Percentiles rank a stretch among this genome's conserved stretches.
Conservation (phyloP, 2,329 filamentous ascomycete species). For the Mycogone perniciosa region DNA sequence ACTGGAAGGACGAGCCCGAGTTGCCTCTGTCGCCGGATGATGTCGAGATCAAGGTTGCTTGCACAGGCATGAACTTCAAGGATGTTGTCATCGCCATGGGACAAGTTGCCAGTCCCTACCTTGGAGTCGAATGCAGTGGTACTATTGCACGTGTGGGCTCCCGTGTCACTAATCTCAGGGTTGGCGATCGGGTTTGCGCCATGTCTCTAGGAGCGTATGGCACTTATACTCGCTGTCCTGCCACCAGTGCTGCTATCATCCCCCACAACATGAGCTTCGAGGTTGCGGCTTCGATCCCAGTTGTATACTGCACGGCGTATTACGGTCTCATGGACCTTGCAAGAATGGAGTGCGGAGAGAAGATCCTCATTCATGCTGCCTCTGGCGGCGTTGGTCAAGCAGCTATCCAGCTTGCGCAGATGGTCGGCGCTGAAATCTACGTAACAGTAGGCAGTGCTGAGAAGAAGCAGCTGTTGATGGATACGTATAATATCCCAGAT, state of each 20-base stretch:
- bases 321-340: conserved; percentile 34
- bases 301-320: conserved; percentile 37
- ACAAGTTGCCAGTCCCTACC: conserved; percentile 27
- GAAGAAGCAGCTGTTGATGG: conserved; percentile 31
- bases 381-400: conserved; percentile 35
- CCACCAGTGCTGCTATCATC: conserved; percentile 30
- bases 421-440: conserved; percentile 35
- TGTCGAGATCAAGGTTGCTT: conserved; percentile 38
- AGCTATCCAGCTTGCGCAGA: conserved; percentile 32
- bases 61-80: conserved; percentile 39
- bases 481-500: conserved; percentile 31
- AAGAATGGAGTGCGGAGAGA: conserved; percentile 31
- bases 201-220: conserved; percentile 30
- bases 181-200: conserved; percentile 68
- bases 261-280: conserved; percentile 31
- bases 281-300: conserved; percentile 33
- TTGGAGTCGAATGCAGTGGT: conserved; percentile 37
- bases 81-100: conserved; percentile 41
- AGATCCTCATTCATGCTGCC: conserved; percentile 34
- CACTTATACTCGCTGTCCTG: conserved; percentile 27
- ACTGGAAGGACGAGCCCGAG: conserved; percentile 32
- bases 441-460: conserved; percentile 34
- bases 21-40: conserved; percentile 28
- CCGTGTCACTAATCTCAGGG: conserved; percentile 51
- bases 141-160: conserved; percentile 47